Base-by-base conservation (phyloP, 106 monocot species). In the Dendrobium huoshanense region DNA sequence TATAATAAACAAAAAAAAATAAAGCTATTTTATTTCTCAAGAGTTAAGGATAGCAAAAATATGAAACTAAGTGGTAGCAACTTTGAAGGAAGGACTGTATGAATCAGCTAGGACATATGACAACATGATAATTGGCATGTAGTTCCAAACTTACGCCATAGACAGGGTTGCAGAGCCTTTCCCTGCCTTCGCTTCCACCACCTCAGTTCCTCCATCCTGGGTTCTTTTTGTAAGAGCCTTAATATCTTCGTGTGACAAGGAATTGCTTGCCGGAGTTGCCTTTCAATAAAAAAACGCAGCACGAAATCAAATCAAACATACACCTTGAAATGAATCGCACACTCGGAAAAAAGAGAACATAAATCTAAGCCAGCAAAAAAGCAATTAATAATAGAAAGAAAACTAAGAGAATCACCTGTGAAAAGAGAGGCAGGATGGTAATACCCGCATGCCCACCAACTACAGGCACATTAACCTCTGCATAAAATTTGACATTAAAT, bases 191-290 rank as follows among this genome's bases (percentile, higher is more conserved):
- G 97, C 97, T 79, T 97, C 97, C 43, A 97, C 97, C 27, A 97
- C 97, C 80, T 97, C 94, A 27, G 97, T 97, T 44, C 96, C 96
- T 80, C 96, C 96, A 84, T 96, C 96, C 77, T 96, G 96, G n/a
- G 96, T 96, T 77, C 96, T 87, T 87, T 96, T 96, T 17, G 96
- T 94, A 33, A 96, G 93, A 68, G 94, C 94, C 80, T 85, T 88
- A 9, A 94, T 91, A 61, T 97, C 94, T 74, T 94, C 97, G 29
- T 68, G 44, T 13, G 88, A 80, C 72, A 97, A 86, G 68, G 94
- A 85, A 83, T 92, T 97, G n/a, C 79, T 79, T 7, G 86, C 58
- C 9, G 97, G 97, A 79, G 97, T 94, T 54, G 97, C 97, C 97
- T 97, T 75, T 17, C 31, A 9, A 68, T 78, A 55, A 68, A 59